Conservation (phyloP, 1,139 yeast species). For the Yamadazyma epiphylla region DNA sequence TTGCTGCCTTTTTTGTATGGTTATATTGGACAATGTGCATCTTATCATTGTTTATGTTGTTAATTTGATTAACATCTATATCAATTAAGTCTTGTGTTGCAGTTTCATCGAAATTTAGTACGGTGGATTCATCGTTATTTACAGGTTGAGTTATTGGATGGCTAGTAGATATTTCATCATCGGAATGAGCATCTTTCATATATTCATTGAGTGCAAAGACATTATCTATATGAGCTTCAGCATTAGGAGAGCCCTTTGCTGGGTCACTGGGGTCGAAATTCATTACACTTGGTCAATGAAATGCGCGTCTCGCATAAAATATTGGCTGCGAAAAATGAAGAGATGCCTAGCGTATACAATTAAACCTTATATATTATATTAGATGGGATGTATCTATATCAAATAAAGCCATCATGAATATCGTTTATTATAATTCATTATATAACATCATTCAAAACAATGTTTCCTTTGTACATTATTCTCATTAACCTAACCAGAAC, state of each 20-base stretch:
- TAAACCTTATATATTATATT: too few species aligned
- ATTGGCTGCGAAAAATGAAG: too few species aligned
- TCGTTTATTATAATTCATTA: too few species aligned
- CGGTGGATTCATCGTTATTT: background rate
- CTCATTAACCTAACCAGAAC: slow-evolving; percentile 13
- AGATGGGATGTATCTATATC: too few species aligned
- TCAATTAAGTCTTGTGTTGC: slow-evolving; percentile 1
- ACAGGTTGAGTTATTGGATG: background rate
- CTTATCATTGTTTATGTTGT: background rate
- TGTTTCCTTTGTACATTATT: too few species aligned
- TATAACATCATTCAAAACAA: too few species aligned
- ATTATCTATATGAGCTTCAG: slow-evolving; percentile 5
- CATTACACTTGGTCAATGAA: too few species aligned
- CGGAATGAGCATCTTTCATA: slow-evolving; percentile 14
- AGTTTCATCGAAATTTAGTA: slow-evolving; percentile 2
- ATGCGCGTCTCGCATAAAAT: too few species aligned
- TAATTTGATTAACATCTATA: slow-evolving; percentile 3
- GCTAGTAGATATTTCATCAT: slow-evolving; percentile 1
- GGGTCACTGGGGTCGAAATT: too few species aligned
- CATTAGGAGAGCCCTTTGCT: too few species aligned
- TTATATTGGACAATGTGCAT: slow-evolving; percentile 29
- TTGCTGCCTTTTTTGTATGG: slow-evolving; percentile 26
- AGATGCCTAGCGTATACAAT: too few species aligned
- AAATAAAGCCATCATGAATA: too few species aligned
- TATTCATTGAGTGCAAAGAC: slow-evolving; percentile 55